Base-by-base conservation (phyloP, 208 protist species). In the Leishmania tarentolae region DNA sequence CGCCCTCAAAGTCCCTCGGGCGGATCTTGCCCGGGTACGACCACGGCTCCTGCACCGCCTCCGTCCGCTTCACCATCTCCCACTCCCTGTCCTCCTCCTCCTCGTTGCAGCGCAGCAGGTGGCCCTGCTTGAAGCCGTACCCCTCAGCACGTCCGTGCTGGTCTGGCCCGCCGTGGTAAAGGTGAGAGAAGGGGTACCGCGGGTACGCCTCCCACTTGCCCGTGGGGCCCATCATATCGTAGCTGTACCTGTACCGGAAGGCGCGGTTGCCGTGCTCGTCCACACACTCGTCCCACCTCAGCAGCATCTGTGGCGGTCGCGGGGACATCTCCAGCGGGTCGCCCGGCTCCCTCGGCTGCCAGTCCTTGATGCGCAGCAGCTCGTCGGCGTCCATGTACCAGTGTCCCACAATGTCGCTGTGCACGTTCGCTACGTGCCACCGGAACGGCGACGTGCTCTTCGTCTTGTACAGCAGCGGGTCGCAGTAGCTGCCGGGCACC, bases 301-400 rank as follows among this genome's bases (percentile, higher is more conserved):
- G 88, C 81, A 93, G 89, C 59, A 88, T 87, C 86, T 95, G 92
- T 65, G 94, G 94, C 21, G 94, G 94, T 7, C 92, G 92, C 35
- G 94, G 94, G 85, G 96, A 97, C 91, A 97, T 95, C 86, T 97
- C 94, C 2, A 94, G 84, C 42, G 94, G 94, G 79, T 97, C 94
- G 75, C 95, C 91, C 24, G 93, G 92, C 83, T 97, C 92, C 86
- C 93, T 95, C 17, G 94, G 94, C 86, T 96, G 86, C 93, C 94
- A 97, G 73, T 97, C 94, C 86, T 97, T 95, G 47, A 97, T 90
- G 52, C 94, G 93, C 66, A 94, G 90, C 50, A 97, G 88, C 78
- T 97, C 94, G 74, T 97, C 94, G 11, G 90, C 91, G 74, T 97
- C 94, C 88, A 97, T 93, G 88, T 97, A 97, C 93, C 93, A 97